Evolutionary conservation across 306 rosid genomes (phyloP).

Genomic region (Fragaria vesca): DNA sequence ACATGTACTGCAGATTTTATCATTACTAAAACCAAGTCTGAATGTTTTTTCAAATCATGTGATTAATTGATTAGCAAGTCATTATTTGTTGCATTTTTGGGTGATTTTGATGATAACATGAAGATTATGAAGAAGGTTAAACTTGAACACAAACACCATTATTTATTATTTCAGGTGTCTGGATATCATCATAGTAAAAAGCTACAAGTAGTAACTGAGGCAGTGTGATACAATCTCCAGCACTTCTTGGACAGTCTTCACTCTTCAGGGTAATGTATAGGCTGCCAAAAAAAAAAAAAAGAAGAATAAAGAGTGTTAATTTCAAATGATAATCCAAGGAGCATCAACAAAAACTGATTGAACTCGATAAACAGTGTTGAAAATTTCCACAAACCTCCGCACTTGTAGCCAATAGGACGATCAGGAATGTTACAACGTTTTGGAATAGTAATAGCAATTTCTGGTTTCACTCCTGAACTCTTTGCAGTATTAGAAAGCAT

Average conservation of each 20-base stretch:
- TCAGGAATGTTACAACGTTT: slow-evolving; percentile 47
- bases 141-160: slow-evolving; percentile 6
- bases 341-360: background rate
- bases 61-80: background rate
- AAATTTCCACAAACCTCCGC: slow-evolving; percentile 42
- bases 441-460: slow-evolving; percentile 51
- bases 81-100: background rate
- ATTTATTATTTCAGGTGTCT: slow-evolving; percentile 21
- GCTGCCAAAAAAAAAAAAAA: slow-evolving; percentile 28
- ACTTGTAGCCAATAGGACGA: slow-evolving; percentile 48
- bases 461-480: slow-evolving; percentile 39
- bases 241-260: slow-evolving; percentile 14
- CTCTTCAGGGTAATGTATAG: slow-evolving; percentile 46
- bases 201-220: slow-evolving; percentile 14
- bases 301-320: slow-evolving; percentile 1
- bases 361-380: background rate
- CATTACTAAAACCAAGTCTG: background rate
- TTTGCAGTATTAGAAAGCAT: slow-evolving; percentile 47
- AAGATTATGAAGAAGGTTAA: background rate
- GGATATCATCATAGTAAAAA: slow-evolving; percentile 10
- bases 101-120: background rate
- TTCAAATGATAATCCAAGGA: background rate
- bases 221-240: slow-evolving; percentile 5
- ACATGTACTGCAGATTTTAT: background rate
- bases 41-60: background rate